Conservation (phyloP, 441 rosid species). For the Pelargonium citronellum region DNA sequence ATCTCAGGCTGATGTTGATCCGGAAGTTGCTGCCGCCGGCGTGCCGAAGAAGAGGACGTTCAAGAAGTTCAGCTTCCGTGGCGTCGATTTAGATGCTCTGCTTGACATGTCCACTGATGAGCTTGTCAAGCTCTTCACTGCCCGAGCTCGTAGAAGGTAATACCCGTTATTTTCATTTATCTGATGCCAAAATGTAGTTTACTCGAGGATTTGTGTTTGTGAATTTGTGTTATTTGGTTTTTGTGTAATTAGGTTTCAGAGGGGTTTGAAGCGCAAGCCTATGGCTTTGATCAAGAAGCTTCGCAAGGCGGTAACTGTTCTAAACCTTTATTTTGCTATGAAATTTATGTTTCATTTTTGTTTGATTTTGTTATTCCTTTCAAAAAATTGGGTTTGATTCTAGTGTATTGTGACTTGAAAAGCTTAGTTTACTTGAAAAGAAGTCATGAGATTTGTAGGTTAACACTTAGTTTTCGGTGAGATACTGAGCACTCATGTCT, state of each 20-base stretch:
- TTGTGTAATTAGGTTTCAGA: conserved; percentile 36
- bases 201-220: neutral
- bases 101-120: conserved; percentile 16
- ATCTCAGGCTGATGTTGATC: conserved; percentile 5
- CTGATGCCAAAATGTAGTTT: neutral
- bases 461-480: no score
- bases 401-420: no score
- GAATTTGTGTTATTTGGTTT: neutral
- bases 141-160: conserved; percentile 16
- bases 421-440: no score
- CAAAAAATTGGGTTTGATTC: no score
- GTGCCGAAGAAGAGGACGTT: conserved; percentile 15
- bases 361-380: no score
- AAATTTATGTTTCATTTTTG: no score
- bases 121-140: conserved; percentile 15
- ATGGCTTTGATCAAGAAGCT: conserved; percentile 70
- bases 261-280: conserved; percentile 63
- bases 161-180: neutral
- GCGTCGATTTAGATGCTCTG: conserved; percentile 12
- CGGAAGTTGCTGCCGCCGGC: neutral
- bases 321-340: neutral
- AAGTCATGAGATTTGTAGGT: no score
- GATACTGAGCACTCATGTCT: no score
- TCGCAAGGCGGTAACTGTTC: conserved; percentile 53
- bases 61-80: conserved; percentile 14